Base-by-base conservation (phyloP, 768 basidiomycete genomes). In the Lanmaoa rubissima region DNA sequence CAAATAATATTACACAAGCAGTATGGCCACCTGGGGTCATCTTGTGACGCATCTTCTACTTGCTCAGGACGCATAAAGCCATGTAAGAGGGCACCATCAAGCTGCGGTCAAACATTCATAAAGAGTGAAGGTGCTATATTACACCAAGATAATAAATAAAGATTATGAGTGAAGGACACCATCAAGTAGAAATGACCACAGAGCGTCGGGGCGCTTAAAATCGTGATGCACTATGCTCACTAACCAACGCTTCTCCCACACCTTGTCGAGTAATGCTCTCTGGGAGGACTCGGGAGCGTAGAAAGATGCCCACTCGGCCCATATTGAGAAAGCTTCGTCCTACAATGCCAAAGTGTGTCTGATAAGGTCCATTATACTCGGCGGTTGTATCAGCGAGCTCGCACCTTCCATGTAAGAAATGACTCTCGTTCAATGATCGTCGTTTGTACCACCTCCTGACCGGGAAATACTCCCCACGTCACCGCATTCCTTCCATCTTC, bases 391-490 rank as follows among this genome's bases (percentile, higher is more conserved):
- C 13, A 48, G 2, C 32, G 14, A 41, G 63, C 12, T 31, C 80
- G 48, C 45, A 94, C 96, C 88, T 95, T 98, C 97, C 97, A 99
- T 0, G 93, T 87, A 36, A 92, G 74, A 79, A 99, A 99, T 14
- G 93, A 96, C 67, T 94, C 89, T 48, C 83, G 84, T 68, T 98
- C 97, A 36, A 99, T 98, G 62, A 98, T 94, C 0, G 97, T 99
- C 6, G 96, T 92, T 66, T 98, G 96, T 2, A 88, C 83, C 45
- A 99, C 88, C 73, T 99, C 97, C 68, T 97, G 91, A 0, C 93
- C 97, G 0, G 94, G 92, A 71, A 99, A 99, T 7, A 98, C 88
- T 54, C 95, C 97, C 97, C 97, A 99, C 1, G 97, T 99, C 8
- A 99, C 97, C 0, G 94, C 95, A 71, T 98, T 98, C 54, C 91